phyloP scores from a whole-genome alignment of 805 yeast genomes.

The Wickerhamiella kurtzmanii region DNA sequence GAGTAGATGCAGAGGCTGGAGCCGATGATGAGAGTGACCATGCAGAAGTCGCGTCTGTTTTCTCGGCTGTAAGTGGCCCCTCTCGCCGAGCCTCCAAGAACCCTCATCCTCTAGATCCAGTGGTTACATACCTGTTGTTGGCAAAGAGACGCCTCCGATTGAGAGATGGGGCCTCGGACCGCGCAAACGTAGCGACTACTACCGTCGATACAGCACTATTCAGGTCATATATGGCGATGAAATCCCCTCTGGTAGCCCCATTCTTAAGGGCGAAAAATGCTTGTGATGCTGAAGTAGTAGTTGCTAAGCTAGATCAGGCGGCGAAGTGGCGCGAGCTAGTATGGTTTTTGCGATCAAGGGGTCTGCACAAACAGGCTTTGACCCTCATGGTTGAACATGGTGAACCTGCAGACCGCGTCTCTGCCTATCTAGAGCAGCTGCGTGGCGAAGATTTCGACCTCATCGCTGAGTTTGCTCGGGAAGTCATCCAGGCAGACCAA shows the following conservation, averaged over 20 bases:
- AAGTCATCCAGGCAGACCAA: slow-evolving; percentile 33
- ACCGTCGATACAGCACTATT: slow-evolving; percentile 69
- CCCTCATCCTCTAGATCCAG: slow-evolving; percentile 9
- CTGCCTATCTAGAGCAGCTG: slow-evolving; percentile 10
- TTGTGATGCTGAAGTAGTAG: slow-evolving; percentile 56
- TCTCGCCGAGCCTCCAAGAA: not conserved
- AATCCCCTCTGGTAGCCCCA: slow-evolving; percentile 68
- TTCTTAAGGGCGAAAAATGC: slow-evolving; percentile 60
- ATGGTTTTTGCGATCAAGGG: slow-evolving; percentile 59
- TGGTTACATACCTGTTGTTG: slow-evolving; percentile 8
- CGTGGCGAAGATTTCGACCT: slow-evolving; percentile 32
- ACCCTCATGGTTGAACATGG: slow-evolving; percentile 36
- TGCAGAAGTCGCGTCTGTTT: not conserved
- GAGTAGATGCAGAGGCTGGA: not conserved
- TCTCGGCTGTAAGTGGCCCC: slow-evolving; percentile 3
- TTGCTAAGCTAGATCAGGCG: slow-evolving; percentile 34
- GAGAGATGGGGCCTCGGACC: slow-evolving; percentile 14
- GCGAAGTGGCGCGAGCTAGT: slow-evolving; percentile 52
- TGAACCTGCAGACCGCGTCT: slow-evolving; percentile 11
- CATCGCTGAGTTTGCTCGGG: slow-evolving; percentile 42
- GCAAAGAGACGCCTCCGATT: slow-evolving; percentile 1
- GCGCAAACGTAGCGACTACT: slow-evolving; percentile 5
- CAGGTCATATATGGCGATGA: slow-evolving; percentile 53
- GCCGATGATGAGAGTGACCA: not conserved
- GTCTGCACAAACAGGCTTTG: slow-evolving; percentile 54